phyloP scores from a whole-genome alignment of 495 filamentous ascomycete species.

The Thermothielavioides terrestris region DNA sequence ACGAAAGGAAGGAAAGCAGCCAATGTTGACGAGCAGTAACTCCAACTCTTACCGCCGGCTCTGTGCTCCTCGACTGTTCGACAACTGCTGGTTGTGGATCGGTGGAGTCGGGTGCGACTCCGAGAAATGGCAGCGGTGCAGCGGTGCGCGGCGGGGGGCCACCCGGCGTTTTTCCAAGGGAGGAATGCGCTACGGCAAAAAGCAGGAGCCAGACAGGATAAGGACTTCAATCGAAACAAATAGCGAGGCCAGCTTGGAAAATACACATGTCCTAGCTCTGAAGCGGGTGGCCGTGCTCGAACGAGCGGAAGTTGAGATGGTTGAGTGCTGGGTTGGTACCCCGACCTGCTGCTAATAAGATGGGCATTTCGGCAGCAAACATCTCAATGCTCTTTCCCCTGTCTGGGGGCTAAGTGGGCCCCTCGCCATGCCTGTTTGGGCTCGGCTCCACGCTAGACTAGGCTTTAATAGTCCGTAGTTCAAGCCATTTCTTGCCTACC shows the following conservation, averaged over 20 bases:
- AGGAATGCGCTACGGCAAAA: neutral
- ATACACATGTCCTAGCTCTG: neutral
- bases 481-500: neutral
- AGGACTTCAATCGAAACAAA: neutral
- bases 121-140: neutral
- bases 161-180: neutral
- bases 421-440: neutral
- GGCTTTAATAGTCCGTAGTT: no score
- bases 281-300: neutral
- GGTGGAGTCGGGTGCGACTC: slow-evolving; percentile 4
- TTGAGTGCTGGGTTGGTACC: neutral
- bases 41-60: neutral
- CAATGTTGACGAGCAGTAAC: neutral
- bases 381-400: neutral
- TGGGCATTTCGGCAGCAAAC: neutral
- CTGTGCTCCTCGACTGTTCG: neutral
- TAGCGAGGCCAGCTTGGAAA: neutral
- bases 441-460: neutral
- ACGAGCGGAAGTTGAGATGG: neutral
- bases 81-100: neutral
- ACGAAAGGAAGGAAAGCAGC: neutral
- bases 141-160: slow-evolving; percentile 6
- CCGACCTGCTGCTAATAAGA: neutral
- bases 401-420: neutral
- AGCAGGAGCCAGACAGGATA: neutral